Evolutionary conservation across 176 grass and related monocot species (phyloP).

Genomic region (Lolium rigidum): DNA sequence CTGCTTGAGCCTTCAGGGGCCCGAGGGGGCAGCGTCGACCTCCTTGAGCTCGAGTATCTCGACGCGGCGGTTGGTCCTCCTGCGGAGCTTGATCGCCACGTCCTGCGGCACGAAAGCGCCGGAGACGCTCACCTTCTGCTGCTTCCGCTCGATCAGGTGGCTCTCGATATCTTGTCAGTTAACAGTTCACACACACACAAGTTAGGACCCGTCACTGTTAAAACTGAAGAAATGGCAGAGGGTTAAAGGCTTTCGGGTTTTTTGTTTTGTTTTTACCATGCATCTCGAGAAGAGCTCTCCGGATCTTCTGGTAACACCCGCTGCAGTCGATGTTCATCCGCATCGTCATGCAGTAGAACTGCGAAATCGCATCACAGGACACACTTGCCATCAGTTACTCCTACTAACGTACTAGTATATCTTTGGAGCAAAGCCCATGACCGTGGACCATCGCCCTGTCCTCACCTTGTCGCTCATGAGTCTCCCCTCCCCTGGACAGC

Average conservation of each 20-base stretch:
- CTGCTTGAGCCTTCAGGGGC: neutral
- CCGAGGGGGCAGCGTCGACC: slow-evolving; percentile 46
- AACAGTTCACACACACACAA: neutral
- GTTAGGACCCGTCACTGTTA: neutral
- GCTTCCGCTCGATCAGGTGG: slow-evolving; percentile 74
- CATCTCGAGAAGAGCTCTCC: slow-evolving; percentile 76
- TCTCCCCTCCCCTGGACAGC: neutral
- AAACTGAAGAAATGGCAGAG: neutral
- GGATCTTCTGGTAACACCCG: slow-evolving; percentile 82
- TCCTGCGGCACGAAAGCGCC: slow-evolving; percentile 77
- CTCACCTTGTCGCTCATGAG: slow-evolving; percentile 47
- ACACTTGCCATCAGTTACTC: neutral
- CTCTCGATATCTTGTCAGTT: slow-evolving; percentile 59
- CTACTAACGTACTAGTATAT: neutral
- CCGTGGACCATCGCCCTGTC: too few relatives aligned
- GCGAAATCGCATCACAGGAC: neutral
- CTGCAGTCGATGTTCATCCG: slow-evolving; percentile 95
- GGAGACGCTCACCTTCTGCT: slow-evolving; percentile 57
- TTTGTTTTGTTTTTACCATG: slow-evolving; percentile 46
- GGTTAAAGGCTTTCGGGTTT: neutral
- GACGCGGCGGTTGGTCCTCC: slow-evolving; percentile 71
- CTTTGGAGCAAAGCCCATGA: neutral
- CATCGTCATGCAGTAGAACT: slow-evolving; percentile 71
- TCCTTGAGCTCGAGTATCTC: slow-evolving; percentile 90
- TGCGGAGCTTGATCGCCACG: slow-evolving; percentile 80